Conservation (phyloP, 192 early-diverging fungal genomes). For the Dissophora ornata region DNA sequence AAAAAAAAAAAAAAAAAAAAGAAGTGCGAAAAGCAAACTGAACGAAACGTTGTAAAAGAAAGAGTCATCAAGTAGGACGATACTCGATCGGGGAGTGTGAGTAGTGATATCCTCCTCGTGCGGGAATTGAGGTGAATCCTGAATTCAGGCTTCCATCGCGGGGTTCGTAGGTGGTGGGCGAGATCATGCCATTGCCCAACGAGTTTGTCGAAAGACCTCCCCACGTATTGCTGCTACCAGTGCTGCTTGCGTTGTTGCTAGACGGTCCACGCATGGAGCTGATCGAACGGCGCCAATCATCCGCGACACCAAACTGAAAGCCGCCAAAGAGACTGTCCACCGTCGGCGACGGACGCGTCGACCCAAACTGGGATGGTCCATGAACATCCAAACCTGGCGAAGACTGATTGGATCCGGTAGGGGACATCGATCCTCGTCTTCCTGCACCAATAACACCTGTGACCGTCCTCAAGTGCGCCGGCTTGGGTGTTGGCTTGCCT, state of each 20-base stretch:
- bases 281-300: conserved; percentile 49
- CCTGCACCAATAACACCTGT: conserved; percentile 44
- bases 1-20: too few species aligned
- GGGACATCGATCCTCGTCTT: conserved; percentile 36
- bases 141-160: conserved; percentile 3
- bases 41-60: too few species aligned
- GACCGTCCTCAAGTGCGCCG: conserved; percentile 42
- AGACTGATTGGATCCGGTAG: conserved; percentile 35
- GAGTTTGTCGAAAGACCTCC: conserved; percentile 26
- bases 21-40: too few species aligned
- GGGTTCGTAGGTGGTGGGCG: conserved; percentile 20
- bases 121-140: conserved; percentile 25
- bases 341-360: conserved; percentile 17
- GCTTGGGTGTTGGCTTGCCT: conserved; percentile 36
- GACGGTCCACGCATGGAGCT: conserved; percentile 28
- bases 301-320: conserved; percentile 45
- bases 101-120: conserved; percentile 1
- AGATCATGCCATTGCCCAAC: conserved; percentile 45
- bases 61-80: too few species aligned
- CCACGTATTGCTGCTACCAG: conserved; percentile 23
- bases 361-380: conserved; percentile 12
- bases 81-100: too few species aligned
- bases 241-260: not conserved
- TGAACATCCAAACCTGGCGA: conserved; percentile 39
- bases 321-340: conserved; percentile 50